Conservation (phyloP, 1,139 yeast genomes). For the Taiozyma sp. region DNA sequence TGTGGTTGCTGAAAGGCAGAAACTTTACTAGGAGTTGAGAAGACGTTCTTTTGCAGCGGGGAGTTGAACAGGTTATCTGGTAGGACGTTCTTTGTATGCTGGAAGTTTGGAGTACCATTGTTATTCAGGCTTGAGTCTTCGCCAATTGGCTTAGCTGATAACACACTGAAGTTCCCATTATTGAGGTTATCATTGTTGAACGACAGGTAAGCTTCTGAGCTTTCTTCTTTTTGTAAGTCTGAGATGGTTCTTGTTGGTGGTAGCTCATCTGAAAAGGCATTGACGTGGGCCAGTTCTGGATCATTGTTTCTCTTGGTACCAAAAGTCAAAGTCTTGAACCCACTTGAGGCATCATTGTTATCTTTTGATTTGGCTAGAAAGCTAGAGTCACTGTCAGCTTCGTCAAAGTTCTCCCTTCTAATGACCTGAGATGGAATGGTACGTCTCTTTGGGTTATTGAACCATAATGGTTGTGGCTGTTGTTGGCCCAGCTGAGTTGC, state of each 20-base stretch:
- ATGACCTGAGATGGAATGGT: conserved; percentile 48
- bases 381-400: conserved; percentile 27
- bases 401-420: conserved; percentile 34
- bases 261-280: conserved; percentile 23
- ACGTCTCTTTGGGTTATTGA: conserved; percentile 50
- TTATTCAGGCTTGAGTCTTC: neutral
- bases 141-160: conserved; percentile 1
- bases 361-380: conserved; percentile 19
- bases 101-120: conserved; percentile 1
- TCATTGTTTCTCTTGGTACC: conserved; percentile 30
- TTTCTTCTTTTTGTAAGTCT: conserved; percentile 22
- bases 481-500: conserved; percentile 14
- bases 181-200: conserved; percentile 9
- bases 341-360: conserved; percentile 15
- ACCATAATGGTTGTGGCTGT: conserved; percentile 42
- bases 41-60: conserved; percentile 5
- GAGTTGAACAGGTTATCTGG: conserved; percentile 10
- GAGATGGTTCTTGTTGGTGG: conserved; percentile 24
- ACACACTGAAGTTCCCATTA: conserved; percentile 2
- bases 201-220: conserved; percentile 16
- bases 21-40: conserved; percentile 20
- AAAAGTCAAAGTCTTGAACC: conserved; percentile 31
- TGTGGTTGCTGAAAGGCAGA: conserved; percentile 12
- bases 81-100: conserved; percentile 3
- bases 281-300: conserved; percentile 15